Conservation (phyloP, 139 green algal genomes). For the Eudorina sp. region DNA sequence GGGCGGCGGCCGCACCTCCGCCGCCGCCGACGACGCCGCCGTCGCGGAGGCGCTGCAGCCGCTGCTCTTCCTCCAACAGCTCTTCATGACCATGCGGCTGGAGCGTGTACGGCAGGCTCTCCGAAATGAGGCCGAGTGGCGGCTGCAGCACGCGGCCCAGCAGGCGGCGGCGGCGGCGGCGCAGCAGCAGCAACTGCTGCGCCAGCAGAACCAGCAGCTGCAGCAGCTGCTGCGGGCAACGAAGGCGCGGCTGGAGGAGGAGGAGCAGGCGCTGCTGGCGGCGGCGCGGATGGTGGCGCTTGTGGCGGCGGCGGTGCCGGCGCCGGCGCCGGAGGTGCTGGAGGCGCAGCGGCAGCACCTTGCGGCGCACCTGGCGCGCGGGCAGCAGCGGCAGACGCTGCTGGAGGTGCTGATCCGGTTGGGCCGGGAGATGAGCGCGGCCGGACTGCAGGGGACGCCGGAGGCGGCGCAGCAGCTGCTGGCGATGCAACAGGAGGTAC, state of each 20-base stretch:
- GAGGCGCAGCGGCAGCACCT: not conserved
- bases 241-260: not conserved
- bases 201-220: not conserved
- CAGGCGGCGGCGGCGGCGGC: not conserved
- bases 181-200: not conserved
- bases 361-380: too few relatives aligned
- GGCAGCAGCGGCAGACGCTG: not conserved
- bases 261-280: too few relatives aligned
- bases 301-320: not conserved
- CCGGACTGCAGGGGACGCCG: too few relatives aligned
- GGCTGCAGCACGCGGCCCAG: not conserved
- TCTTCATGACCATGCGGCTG: not conserved
- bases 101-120: not conserved
- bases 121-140: not conserved
- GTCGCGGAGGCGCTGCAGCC: not conserved
- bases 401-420: not conserved
- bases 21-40: too few relatives aligned
- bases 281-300: not conserved
- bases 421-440: too few relatives aligned
- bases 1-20: not conserved
- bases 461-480: too few relatives aligned
- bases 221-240: not conserved
- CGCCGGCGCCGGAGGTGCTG: not conserved
- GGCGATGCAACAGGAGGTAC: too few relatives aligned
- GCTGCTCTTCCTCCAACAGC: slow-evolving; percentile 20